Evolutionary conservation across 2,329 filamentous ascomycete genomes (phyloP).

Genomic region (Hysterium pulicare): DNA sequence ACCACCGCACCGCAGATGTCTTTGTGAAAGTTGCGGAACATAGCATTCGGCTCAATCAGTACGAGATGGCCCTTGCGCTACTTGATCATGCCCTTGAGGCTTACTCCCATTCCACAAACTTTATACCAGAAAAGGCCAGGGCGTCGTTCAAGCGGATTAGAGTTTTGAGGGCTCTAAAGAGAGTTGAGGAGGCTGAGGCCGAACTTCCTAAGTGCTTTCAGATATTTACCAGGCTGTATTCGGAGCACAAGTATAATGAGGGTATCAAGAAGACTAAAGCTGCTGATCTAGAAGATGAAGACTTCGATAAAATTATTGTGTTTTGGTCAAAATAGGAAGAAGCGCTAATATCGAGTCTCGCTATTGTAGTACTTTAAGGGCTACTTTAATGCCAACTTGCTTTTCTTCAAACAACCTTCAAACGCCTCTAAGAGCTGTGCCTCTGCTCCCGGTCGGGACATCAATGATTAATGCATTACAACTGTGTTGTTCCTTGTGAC

Average conservation of each 20-base stretch:
- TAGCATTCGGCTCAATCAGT: constrained; percentile 2
- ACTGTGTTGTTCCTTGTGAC: too few species aligned
- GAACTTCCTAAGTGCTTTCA: too few species aligned
- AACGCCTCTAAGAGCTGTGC: too few species aligned
- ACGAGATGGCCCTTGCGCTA: background rate
- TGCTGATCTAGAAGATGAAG: background rate
- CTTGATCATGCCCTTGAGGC: constrained; percentile 2
- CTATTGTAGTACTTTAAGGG: too few species aligned
- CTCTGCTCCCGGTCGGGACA: too few species aligned
- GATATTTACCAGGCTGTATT: background rate
- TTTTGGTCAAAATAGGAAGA: constrained; percentile 10
- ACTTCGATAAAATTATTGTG: constrained; percentile 5
- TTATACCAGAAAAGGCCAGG: constrained; percentile 3
- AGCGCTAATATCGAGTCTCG: too few species aligned
- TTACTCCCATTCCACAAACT: background rate
- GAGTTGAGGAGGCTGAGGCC: background rate
- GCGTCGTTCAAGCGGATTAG: constrained; percentile 3
- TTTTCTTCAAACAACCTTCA: too few species aligned
- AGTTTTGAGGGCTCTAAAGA: background rate
- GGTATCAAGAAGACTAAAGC: background rate
- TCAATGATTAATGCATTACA: too few species aligned
- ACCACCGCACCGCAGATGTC: constrained; percentile 13
- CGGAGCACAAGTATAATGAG: constrained; percentile 1
- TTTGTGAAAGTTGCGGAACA: constrained; percentile 12
- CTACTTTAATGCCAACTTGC: too few species aligned